Base-by-base conservation (phyloP, 805 yeast genomes). In the Ogataea parapolymorpha region DNA sequence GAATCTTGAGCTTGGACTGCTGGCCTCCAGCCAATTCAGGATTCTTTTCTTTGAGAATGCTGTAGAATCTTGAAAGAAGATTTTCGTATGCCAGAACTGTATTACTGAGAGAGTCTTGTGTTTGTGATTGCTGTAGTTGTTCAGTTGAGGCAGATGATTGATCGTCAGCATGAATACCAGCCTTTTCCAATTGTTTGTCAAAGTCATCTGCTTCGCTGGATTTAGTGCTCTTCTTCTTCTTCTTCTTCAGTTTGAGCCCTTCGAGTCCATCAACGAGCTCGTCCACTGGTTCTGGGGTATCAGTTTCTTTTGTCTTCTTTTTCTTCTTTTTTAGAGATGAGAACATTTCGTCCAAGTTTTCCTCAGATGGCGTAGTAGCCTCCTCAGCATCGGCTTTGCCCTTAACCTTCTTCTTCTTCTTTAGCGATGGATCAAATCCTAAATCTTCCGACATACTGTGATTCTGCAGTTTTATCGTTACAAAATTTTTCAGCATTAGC, bases 11-110 rank as follows among this genome's bases (percentile, higher is more conserved):
- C 69, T 91, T 90, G 30, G 95, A 91, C 23, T 86, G 75, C 67
- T 95, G 82, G 63, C 91, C 98, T 62, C 97, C 97, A 32, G 98
- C 99, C 59, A 93, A 78, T 67, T 93, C 99, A 48, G 99, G 99
- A 71, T 93, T 93, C 70, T 91, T 91, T 49, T 87, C 82, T 58
- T 86, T 88, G 60, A 93, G 75, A 46, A 91, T 82, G 40, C 70
- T 67, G 72, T 90, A 93, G 64, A 93, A 93, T 63, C 99, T 79
- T 39, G 83, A 75, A 58, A 93, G 75, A 50, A 93, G 77, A 35
- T 75, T 76, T 45, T 79, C 80, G 67, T 93, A 93, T 45, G 90
- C 50, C 57, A 49, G 26, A 84, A 71, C 37, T 83, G 91, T 32
- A 72, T 73, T 54, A 71, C 41, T 51, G 48, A 32, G 56, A 63